Conservation (phyloP, 1,139 yeast species). For the Yamadazyma conglobata region DNA sequence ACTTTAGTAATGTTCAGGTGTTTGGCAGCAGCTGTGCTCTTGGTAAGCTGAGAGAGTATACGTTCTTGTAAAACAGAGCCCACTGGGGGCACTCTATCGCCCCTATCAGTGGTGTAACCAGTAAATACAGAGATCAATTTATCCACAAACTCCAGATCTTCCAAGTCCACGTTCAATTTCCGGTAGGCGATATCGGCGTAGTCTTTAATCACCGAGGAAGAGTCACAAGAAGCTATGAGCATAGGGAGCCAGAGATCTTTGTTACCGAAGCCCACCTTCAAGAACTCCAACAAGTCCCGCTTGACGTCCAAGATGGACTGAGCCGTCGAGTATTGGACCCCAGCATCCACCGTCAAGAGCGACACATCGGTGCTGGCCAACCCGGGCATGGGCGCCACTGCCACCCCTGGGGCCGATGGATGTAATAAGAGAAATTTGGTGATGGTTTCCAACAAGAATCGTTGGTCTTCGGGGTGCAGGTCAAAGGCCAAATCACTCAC, state of each 20-base stretch:
- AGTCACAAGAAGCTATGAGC: constrained; percentile 64
- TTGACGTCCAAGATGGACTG: constrained; percentile 50
- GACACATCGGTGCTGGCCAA: constrained; percentile 51
- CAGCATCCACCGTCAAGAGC: constrained; percentile 67
- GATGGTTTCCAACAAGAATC: constrained; percentile 44
- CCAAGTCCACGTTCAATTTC: constrained; percentile 51
- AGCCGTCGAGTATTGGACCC: constrained; percentile 50
- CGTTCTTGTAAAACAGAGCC: constrained; percentile 54
- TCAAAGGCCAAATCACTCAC: constrained; percentile 28
- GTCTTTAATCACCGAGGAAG: constrained; percentile 51
- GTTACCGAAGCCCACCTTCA: constrained; percentile 38
- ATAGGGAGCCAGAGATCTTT: constrained; percentile 39
- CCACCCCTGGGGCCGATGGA: constrained; percentile 25
- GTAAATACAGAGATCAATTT: constrained; percentile 43
- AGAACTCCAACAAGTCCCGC: constrained; percentile 28
- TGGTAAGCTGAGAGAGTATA: constrained; percentile 49
- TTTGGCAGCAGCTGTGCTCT: constrained; percentile 50
- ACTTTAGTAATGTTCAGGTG: constrained; percentile 37
- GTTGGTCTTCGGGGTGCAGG: constrained; percentile 31
- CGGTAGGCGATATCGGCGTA: constrained; percentile 49
- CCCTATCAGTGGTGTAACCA: constrained; percentile 43
- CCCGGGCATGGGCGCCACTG: constrained; percentile 52
- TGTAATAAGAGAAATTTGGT: constrained; percentile 55
- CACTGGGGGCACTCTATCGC: constrained; percentile 49
- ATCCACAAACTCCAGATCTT: constrained; percentile 41